Evolutionary conservation across 106 monocot genomes (phyloP), one percentile per base, ranked within the genome.

Genomic region (Xerophyta viscosa): DNA sequence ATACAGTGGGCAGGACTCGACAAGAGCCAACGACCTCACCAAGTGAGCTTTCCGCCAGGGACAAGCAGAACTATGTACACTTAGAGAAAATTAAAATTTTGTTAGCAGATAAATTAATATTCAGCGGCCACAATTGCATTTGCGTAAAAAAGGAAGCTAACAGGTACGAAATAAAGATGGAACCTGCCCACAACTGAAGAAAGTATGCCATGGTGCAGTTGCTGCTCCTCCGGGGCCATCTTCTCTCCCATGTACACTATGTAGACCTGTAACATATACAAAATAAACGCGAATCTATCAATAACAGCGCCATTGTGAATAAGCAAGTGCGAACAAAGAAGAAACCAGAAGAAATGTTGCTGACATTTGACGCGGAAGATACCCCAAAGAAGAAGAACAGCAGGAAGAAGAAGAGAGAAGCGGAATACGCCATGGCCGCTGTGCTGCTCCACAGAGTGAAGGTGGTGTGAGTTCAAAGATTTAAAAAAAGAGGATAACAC

Each of bases 221-320:
- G 48, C n/a, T 58, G 61, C 26, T 62, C 50, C n/a, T 52, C 26
- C 17, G 31, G 7, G 7, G 10, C 33, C 7, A 47, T 10, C 26
- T 52, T 67, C 53, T 67, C 62, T 24, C 78, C 72, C 78, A 78
- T 78, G 67, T 78, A 78, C 14, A 78, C 68, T 41, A 78, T 78
- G 78, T 78, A 78, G 20, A 54, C 78, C 78, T 78, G 50, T 23
- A 20, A 14, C 27, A 24, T n/a, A n/a, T n/a, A n/a, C n/a, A n/a
- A n/a, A n/a, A n/a, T n/a, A 25, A 19, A 27, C 43, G 46, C 22
- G 9, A 18, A 11, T 23, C 15, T n/a, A 26, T 27, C 0, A 0
- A 4, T 20, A 0, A 3, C 3, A 58, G 6, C 9, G 3, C 21
- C 10, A 10, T 0, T 12, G 26, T 41, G 3, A 49, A n/a, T 31